A percentile compares a stretch with the other conserved stretches of the same genome.
phyloP scores from a whole-genome alignment of 306 rosid genomes.

The Senna tora region DNA sequence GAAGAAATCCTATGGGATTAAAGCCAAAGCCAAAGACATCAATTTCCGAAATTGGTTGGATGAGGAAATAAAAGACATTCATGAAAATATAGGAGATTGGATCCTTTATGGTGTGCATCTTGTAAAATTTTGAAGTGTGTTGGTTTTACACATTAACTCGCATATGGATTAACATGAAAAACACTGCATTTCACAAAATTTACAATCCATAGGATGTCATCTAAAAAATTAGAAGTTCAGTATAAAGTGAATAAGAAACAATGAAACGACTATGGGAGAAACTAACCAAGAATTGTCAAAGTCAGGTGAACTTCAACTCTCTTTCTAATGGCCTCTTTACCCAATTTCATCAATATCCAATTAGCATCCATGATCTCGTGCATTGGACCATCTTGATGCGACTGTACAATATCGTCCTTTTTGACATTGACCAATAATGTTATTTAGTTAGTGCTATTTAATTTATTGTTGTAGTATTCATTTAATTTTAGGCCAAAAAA shows the following conservation, averaged over 20 bases:
- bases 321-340: slow-evolving; percentile 95
- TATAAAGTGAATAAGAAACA: background rate
- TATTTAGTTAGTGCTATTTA: no score
- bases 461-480: no score
- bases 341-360: slow-evolving; percentile 94
- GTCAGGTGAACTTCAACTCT: slow-evolving; percentile 93
- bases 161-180: no score
- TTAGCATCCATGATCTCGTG: slow-evolving; percentile 93
- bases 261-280: slow-evolving; percentile 22
- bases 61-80: no score
- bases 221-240: background rate
- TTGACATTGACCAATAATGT: no score
- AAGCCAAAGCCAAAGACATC: background rate
- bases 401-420: slow-evolving; percentile 52
- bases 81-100: no score
- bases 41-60: slow-evolving; percentile 13
- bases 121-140: no score
- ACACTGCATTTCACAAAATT: no score
- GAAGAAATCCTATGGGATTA: background rate
- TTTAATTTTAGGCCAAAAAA: no score
- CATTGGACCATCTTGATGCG: slow-evolving; percentile 60
- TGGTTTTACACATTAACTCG: no score
- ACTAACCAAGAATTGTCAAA: slow-evolving; percentile 89
- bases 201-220: no score
- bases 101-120: no score